phyloP scores from a whole-genome alignment of 1,284 basidiomycete species.

The Malassezia sp. region DNA sequence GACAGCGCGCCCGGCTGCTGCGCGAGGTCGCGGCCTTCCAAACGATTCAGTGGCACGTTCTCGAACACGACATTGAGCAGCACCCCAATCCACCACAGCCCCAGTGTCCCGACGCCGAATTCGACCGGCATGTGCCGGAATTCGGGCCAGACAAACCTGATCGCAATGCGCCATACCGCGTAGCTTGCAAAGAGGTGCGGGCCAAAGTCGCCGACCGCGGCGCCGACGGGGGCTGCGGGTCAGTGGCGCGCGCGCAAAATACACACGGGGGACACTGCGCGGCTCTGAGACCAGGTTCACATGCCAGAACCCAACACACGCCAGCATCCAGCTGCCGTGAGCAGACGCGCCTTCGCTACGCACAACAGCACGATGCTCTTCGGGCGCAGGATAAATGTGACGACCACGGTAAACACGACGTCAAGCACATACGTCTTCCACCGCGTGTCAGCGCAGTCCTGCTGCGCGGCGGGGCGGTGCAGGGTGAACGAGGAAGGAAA shows the following conservation, averaged over 20 bases:
- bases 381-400: slow-evolving; percentile 65
- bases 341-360: not conserved
- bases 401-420: slow-evolving; percentile 52
- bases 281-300: slow-evolving; percentile 69
- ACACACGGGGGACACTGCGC: slow-evolving; percentile 50
- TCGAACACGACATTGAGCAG: slow-evolving; percentile 44
- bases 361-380: slow-evolving; percentile 55
- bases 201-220: slow-evolving; percentile 64
- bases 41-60: slow-evolving; percentile 48
- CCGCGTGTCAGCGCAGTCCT: slow-evolving; percentile 61
- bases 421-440: slow-evolving; percentile 46
- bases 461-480: slow-evolving; percentile 47
- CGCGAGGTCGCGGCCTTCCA: slow-evolving; percentile 60
- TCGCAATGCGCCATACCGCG: slow-evolving; percentile 64
- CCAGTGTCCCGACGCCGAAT: slow-evolving; percentile 61
- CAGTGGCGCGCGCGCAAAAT: too few species aligned
- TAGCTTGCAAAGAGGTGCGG: slow-evolving; percentile 68
- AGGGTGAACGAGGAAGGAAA: slow-evolving; percentile 59
- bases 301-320: slow-evolving; percentile 80
- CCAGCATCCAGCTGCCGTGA: slow-evolving; percentile 53
- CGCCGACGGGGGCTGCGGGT: slow-evolving; percentile 53
- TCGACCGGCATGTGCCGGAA: slow-evolving; percentile 63
- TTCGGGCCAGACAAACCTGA: slow-evolving; percentile 62
- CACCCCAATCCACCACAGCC: slow-evolving; percentile 65
- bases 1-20: slow-evolving; percentile 61